phyloP scores from a whole-genome alignment of 2,329 filamentous ascomycete genomes.

The Penicillium nordicum region DNA sequence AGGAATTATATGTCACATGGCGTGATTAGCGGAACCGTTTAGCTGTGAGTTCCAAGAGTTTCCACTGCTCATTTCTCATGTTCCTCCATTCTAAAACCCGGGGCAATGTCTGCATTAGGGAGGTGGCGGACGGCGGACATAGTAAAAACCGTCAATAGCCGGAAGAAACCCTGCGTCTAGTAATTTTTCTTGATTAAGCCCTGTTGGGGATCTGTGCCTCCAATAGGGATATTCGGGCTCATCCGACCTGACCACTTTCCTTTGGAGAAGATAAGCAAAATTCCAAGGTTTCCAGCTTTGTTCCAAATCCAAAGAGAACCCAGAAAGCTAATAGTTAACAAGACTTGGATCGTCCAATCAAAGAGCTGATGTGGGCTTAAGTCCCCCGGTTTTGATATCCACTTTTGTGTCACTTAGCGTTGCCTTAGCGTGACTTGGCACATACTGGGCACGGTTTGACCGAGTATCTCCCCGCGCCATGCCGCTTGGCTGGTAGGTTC shows the following conservation, averaged over 20 bases:
- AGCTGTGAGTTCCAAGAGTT: not conserved
- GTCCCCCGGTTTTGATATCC: not conserved
- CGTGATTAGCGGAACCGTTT: not conserved
- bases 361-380: not conserved
- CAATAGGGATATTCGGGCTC: not conserved
- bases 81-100: conserved; percentile 2
- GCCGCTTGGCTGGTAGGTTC: conserved; percentile 23
- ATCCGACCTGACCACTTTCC: not conserved
- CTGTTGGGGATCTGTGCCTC: not conserved
- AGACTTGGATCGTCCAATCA: conserved; percentile 3
- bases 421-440: conserved; percentile 3
- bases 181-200: not conserved
- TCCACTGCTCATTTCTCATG: not conserved
- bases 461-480: conserved; percentile 4
- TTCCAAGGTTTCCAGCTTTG: not conserved
- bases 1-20: conserved; percentile 6
- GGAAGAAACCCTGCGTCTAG: conserved; percentile 10
- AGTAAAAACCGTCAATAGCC: conserved; percentile 10
- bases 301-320: not conserved
- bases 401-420: not conserved
- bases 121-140: not conserved
- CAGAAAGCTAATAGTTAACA: not conserved
- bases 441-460: not conserved
- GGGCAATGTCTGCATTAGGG: conserved; percentile 3
- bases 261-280: not conserved